These are phyloP conservation scores for Phytophthora sojae DNA, from an alignment of 352 stramenopile genomes.

Conservation along the genomic window DNA sequence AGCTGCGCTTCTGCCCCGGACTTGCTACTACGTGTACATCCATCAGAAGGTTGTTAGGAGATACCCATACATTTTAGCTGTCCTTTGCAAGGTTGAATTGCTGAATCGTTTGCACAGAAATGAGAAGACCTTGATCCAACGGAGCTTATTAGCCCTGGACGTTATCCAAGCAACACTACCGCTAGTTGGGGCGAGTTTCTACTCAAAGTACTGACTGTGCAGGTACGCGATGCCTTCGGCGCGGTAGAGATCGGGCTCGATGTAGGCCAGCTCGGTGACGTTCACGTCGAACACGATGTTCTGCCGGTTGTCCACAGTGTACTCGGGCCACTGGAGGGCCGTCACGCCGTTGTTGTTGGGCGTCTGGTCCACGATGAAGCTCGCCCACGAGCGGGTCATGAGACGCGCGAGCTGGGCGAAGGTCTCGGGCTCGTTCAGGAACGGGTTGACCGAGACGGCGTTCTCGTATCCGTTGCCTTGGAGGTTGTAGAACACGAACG, in stretches of 20 bases:
- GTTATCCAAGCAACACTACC: no score
- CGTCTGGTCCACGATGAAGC: conserved; percentile 32
- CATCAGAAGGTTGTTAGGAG: no score
- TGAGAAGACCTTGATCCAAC: no score
- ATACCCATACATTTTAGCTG: no score
- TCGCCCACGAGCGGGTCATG: conserved; percentile 37
- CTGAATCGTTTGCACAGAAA: no score
- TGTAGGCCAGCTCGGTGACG: conserved; percentile 36
- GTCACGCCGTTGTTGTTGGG: conserved; percentile 21
- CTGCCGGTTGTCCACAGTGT: conserved; percentile 21
- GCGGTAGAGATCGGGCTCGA: conserved; percentile 36
- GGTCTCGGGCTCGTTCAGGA: conserved; percentile 25
- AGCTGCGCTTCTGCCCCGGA: no score
- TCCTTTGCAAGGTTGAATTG: no score
- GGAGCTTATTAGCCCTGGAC: no score
- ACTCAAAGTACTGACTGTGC: not conserved
- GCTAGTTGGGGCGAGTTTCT: not conserved
- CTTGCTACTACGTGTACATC: no score
- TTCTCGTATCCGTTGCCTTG: conserved; percentile 36
- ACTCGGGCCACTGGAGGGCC: conserved; percentile 37
- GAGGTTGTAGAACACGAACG: conserved; percentile 46
- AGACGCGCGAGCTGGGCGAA: conserved; percentile 15
- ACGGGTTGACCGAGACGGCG: conserved; percentile 27
- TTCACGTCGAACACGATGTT: conserved; percentile 43
- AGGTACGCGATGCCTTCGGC: conserved; percentile 15